Evolutionary conservation across 805 yeast genomes (phyloP).

Genomic region (Saccharomycopsis capsularis): DNA sequence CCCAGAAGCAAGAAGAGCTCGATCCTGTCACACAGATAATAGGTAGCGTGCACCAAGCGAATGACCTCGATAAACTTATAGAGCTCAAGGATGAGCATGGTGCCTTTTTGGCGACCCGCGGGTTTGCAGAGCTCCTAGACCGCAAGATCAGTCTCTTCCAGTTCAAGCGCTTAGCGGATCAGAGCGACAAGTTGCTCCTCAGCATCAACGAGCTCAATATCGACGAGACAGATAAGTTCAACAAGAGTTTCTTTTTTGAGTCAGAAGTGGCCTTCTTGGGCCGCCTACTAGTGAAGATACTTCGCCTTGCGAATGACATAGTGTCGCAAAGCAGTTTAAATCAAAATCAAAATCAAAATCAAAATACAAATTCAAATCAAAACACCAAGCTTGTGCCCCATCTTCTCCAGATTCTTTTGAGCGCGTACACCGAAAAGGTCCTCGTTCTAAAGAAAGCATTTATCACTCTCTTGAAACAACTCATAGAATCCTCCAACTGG

Average conservation of each 20-base stretch:
- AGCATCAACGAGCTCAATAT: neutral
- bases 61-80: neutral
- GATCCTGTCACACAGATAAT: no score
- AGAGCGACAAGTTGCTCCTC: neutral
- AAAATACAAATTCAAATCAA: no score
- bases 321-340: neutral
- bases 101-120: neutral
- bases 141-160: neutral
- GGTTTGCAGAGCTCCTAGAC: neutral
- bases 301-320: neutral
- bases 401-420: neutral
- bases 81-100: neutral
- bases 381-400: no score
- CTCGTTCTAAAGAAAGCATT: slow-evolving; percentile 7
- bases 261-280: slow-evolving; percentile 1
- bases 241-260: slow-evolving; percentile 14
- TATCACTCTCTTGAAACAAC: slow-evolving; percentile 3
- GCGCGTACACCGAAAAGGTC: neutral
- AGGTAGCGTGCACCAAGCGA: neutral
- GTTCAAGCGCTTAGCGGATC: neutral
- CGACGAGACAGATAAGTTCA: slow-evolving; percentile 11
- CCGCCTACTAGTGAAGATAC: neutral
- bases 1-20: no score
- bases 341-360: no score
- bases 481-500: slow-evolving; percentile 17